These are phyloP conservation scores for Xylaria telfairii DNA, from an alignment of 495 filamentous ascomycete genomes.

Conservation along the genomic window DNA sequence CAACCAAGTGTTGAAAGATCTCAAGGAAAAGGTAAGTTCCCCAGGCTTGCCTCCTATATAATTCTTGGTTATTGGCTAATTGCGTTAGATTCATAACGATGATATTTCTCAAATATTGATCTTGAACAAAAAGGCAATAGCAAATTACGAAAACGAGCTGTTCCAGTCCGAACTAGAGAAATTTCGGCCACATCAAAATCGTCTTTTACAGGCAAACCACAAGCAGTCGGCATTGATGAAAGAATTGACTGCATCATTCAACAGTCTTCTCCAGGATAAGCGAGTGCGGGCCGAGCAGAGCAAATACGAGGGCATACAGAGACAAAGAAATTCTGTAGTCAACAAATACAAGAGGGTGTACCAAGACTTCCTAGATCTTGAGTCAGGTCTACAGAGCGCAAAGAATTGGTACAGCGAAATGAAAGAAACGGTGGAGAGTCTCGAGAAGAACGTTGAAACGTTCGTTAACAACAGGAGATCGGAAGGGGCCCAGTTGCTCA, in stretches of 20 bases:
- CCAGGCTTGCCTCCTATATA: background rate
- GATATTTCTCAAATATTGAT: conserved; percentile 98
- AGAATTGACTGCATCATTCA: conserved; percentile 88
- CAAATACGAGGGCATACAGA: conserved; percentile 87
- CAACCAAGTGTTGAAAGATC: conserved; percentile 88
- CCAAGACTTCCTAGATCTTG: conserved; percentile 90
- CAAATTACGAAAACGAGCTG: conserved; percentile 84
- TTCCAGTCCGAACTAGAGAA: conserved; percentile 96
- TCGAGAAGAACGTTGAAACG: conserved; percentile 95
- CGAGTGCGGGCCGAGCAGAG: conserved; percentile 91
- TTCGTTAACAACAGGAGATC: conserved; percentile 94
- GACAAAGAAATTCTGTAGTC: conserved; percentile 81
- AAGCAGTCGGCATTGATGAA: conserved; percentile 95
- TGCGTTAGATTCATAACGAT: conserved; percentile 81
- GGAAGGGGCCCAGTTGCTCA: conserved; percentile 87
- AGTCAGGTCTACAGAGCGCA: conserved; percentile 81
- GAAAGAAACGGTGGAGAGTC: conserved; percentile 89
- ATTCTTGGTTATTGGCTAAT: conserved; percentile 19
- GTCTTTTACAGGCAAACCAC: conserved; percentile 88
- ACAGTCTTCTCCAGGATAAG: conserved; percentile 89
- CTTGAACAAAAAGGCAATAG: conserved; percentile 92
- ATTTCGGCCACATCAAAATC: conserved; percentile 90
- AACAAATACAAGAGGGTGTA: conserved; percentile 89
- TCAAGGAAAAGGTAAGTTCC: conserved; percentile 87
- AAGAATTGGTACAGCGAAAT: conserved; percentile 95